phyloP scores from a whole-genome alignment of 108 stramenopile species.

The Cyclotella kingstonii region DNA sequence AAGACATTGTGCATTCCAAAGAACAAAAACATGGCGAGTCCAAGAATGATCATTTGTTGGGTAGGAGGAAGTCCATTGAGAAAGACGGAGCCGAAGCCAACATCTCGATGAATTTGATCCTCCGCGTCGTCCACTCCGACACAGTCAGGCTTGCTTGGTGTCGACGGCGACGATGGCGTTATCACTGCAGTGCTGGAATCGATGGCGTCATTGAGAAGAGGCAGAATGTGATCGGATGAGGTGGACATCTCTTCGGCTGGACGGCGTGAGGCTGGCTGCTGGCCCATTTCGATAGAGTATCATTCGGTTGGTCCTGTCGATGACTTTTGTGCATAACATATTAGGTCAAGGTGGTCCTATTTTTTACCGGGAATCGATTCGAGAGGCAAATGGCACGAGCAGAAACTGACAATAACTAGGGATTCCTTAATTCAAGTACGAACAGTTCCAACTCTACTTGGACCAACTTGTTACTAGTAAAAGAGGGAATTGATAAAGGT shows the following conservation, averaged over 20 bases:
- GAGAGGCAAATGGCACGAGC: too few relatives aligned
- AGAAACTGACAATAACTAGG: too few relatives aligned
- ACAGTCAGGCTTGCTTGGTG: background rate
- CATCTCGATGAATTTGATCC: background rate
- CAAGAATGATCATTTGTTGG: slow-evolving; percentile 45
- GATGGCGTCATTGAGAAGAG: slow-evolving; percentile 1
- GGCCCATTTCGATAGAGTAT: slow-evolving; percentile 12
- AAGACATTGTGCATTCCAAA: slow-evolving; percentile 56
- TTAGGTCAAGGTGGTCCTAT: too few relatives aligned
- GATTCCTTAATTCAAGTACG: too few relatives aligned
- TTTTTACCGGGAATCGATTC: too few relatives aligned
- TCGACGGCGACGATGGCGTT: background rate
- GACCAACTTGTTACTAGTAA: too few relatives aligned
- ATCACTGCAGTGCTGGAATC: background rate
- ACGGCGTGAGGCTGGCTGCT: background rate
- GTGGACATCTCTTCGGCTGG: background rate
- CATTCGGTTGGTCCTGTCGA: too few relatives aligned
- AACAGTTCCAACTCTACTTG: too few relatives aligned
- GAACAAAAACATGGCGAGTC: slow-evolving; percentile 51
- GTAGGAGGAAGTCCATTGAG: slow-evolving; percentile 25
- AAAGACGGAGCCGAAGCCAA: slow-evolving; percentile 28
- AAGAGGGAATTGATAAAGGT: too few relatives aligned
- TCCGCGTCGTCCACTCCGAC: background rate
- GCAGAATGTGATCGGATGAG: background rate
- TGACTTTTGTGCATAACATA: too few relatives aligned